Evolutionary conservation across 164 flowering plant species (phyloP).

Genomic region (Euptelea pleiosperma): DNA sequence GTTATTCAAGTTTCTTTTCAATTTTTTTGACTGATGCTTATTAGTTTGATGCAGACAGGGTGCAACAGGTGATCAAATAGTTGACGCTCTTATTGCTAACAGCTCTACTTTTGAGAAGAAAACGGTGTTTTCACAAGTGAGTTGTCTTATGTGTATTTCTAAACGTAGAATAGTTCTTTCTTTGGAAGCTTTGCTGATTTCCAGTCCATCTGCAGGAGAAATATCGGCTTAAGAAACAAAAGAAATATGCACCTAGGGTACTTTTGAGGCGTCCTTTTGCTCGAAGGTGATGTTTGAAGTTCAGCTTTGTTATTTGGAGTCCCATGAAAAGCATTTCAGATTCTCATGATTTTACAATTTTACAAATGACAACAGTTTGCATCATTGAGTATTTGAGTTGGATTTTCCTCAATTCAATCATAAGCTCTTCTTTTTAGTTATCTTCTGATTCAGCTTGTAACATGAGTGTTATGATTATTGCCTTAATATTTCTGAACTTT

Average conservation of each 20-base stretch:
- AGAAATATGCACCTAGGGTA: conserved; percentile 93
- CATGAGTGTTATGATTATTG: too few relatives aligned
- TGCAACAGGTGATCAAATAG: conserved; percentile 79
- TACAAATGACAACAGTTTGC: too few relatives aligned
- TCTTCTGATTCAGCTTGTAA: too few relatives aligned
- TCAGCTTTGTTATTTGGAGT: too few relatives aligned
- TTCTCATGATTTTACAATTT: too few relatives aligned
- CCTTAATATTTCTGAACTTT: too few relatives aligned
- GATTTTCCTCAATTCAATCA: neutral
- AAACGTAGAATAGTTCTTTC: neutral
- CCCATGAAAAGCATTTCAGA: too few relatives aligned
- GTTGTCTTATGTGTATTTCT: conserved; percentile 9
- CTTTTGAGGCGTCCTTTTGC: conserved; percentile 87
- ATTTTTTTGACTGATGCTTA: conserved; percentile 6
- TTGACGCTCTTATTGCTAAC: conserved; percentile 90
- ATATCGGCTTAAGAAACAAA: conserved; percentile 80
- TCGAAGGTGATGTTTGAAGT: conserved; percentile 51
- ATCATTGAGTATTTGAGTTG: too few relatives aligned
- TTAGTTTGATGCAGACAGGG: conserved; percentile 59
- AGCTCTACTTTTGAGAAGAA: conserved; percentile 91
- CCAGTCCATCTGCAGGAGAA: conserved; percentile 63
- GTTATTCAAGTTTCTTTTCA: neutral
- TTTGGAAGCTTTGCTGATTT: conserved; percentile 17
- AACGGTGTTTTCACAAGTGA: conserved; percentile 84
- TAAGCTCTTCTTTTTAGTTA: too few relatives aligned